Conservation (phyloP, 805 yeast genomes). For the Barnettozyma botsteinii region DNA sequence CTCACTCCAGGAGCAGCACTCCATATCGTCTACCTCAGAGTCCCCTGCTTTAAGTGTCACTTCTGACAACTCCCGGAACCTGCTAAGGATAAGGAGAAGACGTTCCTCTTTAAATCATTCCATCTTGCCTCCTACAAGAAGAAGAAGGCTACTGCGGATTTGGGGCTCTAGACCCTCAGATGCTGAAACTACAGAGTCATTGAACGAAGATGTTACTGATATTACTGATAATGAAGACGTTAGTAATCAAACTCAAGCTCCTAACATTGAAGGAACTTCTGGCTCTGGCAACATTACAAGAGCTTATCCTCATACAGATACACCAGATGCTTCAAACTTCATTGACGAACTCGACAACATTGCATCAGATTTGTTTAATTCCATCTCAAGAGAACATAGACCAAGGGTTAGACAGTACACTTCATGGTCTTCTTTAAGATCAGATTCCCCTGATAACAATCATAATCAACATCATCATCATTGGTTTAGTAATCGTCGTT, state of each 20-base stretch:
- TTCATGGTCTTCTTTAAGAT: background rate
- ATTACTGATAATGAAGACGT: background rate
- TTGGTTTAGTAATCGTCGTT: background rate
- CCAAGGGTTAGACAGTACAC: background rate
- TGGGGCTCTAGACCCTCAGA: constrained; percentile 11
- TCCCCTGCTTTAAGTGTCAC: no score
- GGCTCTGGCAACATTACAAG: constrained; percentile 7
- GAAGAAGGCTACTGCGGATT: constrained; percentile 21
- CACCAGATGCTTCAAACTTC: constrained; percentile 6
- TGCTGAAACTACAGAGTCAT: background rate
- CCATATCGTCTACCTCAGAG: no score
- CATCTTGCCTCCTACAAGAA: constrained; percentile 15
- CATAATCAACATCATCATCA: background rate
- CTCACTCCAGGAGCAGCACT: no score
- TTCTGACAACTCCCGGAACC: constrained; percentile 1
- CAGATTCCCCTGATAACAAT: background rate
- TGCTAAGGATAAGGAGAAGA: constrained; percentile 19
- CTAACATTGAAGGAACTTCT: constrained; percentile 6
- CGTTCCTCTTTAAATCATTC: constrained; percentile 19
- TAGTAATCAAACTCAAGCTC: background rate
- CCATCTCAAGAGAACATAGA: constrained; percentile 8
- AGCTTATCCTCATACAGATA: background rate
- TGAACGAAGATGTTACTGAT: background rate
- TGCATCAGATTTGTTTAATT: constrained; percentile 16
- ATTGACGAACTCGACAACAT: constrained; percentile 22